These are phyloP conservation scores for Cercospora nicotianae DNA, from an alignment of 2,329 filamentous ascomycete species.

Conservation along the genomic window DNA sequence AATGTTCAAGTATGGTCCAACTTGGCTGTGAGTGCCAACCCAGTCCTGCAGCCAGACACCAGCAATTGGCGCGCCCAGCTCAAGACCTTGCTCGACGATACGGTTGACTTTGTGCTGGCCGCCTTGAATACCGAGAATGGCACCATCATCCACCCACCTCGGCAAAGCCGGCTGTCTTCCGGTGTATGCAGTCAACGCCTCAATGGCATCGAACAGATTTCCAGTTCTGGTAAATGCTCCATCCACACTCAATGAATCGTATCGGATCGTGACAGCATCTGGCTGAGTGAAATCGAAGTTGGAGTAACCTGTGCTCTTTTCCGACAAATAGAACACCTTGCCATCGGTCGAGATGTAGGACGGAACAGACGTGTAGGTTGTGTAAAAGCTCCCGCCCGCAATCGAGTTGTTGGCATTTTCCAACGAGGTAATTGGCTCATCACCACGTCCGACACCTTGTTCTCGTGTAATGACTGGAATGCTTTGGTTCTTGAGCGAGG, in stretches of 20 bases:
- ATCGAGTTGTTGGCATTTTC: slow-evolving; percentile 32
- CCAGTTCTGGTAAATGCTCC: slow-evolving; percentile 29
- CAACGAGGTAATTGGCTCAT: slow-evolving; percentile 31
- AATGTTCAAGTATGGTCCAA: slow-evolving; percentile 39
- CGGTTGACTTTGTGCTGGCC: slow-evolving; percentile 40
- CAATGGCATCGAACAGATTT: slow-evolving; percentile 37
- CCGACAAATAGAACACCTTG: slow-evolving; percentile 36
- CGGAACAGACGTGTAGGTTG: slow-evolving; percentile 39
- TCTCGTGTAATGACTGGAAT: slow-evolving; percentile 35
- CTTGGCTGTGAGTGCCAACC: slow-evolving; percentile 40
- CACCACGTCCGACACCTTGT: slow-evolving; percentile 36
- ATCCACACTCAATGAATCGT: slow-evolving; percentile 30
- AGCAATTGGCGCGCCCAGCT: slow-evolving; percentile 37
- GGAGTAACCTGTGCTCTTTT: slow-evolving; percentile 38
- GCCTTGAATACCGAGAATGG: slow-evolving; percentile 42
- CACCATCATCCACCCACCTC: slow-evolving; percentile 36
- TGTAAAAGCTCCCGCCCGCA: slow-evolving; percentile 38
- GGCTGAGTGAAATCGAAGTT: slow-evolving; percentile 37
- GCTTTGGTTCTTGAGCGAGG: slow-evolving; percentile 34
- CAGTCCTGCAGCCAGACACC: slow-evolving; percentile 43
- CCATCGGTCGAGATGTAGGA: slow-evolving; percentile 38
- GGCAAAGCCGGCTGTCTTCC: slow-evolving; percentile 40
- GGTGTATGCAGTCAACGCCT: slow-evolving; percentile 40
- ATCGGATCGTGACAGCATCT: slow-evolving; percentile 28
- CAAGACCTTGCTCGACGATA: slow-evolving; percentile 39